A percentile compares a stretch with the other conserved stretches of the same genome.
phyloP scores from a whole-genome alignment of 2,329 filamentous ascomycete genomes.

The Plectosphaerella sp. region DNA sequence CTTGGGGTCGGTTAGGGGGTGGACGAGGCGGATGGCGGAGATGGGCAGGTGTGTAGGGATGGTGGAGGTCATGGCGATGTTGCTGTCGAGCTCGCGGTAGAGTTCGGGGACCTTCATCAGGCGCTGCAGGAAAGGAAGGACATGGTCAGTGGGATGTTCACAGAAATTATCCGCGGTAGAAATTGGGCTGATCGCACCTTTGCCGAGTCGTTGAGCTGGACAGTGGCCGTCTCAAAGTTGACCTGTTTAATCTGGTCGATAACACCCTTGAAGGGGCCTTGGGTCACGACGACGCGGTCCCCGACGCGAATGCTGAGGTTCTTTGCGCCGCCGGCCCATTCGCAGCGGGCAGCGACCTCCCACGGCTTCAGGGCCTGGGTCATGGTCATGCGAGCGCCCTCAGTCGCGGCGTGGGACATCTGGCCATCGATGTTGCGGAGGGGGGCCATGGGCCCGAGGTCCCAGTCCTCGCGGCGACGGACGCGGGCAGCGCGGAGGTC shows the following conservation, averaged over 20 bases:
- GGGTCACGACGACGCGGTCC: slow-evolving; percentile 78
- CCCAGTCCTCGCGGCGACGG: slow-evolving; percentile 70
- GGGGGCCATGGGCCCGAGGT: slow-evolving; percentile 72
- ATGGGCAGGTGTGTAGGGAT: slow-evolving; percentile 58
- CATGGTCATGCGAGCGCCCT: slow-evolving; percentile 28
- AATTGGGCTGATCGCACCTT: slow-evolving; percentile 44
- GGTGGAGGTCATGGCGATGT: slow-evolving; percentile 39
- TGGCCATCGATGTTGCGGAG: slow-evolving; percentile 65
- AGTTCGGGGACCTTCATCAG: slow-evolving; percentile 35
- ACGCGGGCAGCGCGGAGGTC: slow-evolving; percentile 28
- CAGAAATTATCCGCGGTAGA: too few relatives aligned
- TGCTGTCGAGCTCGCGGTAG: slow-evolving; percentile 22
- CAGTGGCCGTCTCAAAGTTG: slow-evolving; percentile 46
- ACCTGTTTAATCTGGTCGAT: slow-evolving; percentile 69
- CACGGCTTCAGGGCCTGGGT: slow-evolving; percentile 24
- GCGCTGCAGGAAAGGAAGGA: slow-evolving; percentile 17
- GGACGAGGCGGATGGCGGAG: slow-evolving; percentile 74
- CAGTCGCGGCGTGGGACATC: slow-evolving; percentile 45
- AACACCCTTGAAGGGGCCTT: slow-evolving; percentile 75
- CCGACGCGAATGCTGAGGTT: slow-evolving; percentile 60
- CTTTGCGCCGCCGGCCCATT: slow-evolving; percentile 50
- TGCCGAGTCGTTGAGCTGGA: slow-evolving; percentile 59
- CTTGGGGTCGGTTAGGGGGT: slow-evolving; percentile 62
- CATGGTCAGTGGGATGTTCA: slow-evolving; percentile 1
- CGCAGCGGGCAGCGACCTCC: slow-evolving; percentile 37